phyloP scores from a whole-genome alignment of 768 basidiomycete genomes.

The Calocybe gangraenosa region DNA sequence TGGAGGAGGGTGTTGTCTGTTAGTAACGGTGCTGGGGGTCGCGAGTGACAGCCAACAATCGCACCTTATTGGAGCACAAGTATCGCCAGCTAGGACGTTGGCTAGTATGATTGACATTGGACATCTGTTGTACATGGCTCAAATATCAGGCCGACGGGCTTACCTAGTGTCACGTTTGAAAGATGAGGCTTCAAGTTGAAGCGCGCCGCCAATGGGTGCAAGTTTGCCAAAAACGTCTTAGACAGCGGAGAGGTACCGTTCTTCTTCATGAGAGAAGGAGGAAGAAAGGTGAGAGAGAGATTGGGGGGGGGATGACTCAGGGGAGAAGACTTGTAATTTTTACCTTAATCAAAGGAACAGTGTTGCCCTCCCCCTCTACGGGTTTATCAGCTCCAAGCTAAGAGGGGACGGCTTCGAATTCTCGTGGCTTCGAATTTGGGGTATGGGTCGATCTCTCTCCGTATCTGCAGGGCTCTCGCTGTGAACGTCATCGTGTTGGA shows the following conservation, averaged over 20 bases:
- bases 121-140: conserved; percentile 2
- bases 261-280: background rate
- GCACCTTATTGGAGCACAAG: conserved; percentile 34
- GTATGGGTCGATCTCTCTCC: background rate
- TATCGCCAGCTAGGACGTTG: conserved; percentile 32
- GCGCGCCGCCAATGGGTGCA: conserved; percentile 19
- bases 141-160: no score
- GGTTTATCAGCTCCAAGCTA: background rate
- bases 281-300: background rate
- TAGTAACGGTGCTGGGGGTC: background rate
- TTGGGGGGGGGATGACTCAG: no score
- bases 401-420: background rate
- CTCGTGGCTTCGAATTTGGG: background rate
- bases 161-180: conserved; percentile 19
- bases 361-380: no score
- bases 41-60: conserved; percentile 2
- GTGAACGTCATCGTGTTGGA: background rate
- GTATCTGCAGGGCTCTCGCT: conserved; percentile 2
- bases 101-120: conserved; percentile 17
- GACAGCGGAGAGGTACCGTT: conserved; percentile 4
- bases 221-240: conserved; percentile 13
- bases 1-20: background rate
- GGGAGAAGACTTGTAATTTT: no score
- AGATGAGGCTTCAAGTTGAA: conserved; percentile 22
- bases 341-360: background rate